phyloP scores from a whole-genome alignment of 2,329 filamentous ascomycete genomes.

The Beauveria scarabaeidicola region DNA sequence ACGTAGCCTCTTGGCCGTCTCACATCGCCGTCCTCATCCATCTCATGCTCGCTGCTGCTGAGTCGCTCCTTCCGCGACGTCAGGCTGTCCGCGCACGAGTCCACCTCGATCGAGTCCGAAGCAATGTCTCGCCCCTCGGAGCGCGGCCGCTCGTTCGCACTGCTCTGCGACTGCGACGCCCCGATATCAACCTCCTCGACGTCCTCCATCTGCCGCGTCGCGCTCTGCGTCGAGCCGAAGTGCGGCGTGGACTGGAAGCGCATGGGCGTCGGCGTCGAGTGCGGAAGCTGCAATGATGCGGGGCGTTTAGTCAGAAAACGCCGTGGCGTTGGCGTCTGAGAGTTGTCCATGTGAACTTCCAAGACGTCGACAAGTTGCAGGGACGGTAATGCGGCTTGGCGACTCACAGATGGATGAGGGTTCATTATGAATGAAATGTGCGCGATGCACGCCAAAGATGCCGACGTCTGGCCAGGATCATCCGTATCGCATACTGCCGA shows the following conservation, averaged over 20 bases:
- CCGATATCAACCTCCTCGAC: conserved; percentile 25
- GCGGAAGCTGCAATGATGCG: conserved; percentile 22
- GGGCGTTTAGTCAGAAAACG: conserved; percentile 30
- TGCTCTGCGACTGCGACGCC: not conserved
- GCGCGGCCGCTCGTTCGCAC: conserved; percentile 5
- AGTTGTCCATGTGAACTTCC: not conserved
- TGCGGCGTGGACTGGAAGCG: conserved; percentile 31
- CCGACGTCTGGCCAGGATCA: not conserved
- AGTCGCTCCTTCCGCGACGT: not conserved
- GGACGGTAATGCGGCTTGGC: not conserved
- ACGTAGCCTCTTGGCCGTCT: not conserved
- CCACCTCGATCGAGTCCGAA: conserved; percentile 22
- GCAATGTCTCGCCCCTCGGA: conserved; percentile 12
- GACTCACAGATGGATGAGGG: conserved; percentile 3
- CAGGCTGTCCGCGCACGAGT: conserved; percentile 15
- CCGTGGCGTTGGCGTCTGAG: conserved; percentile 31
- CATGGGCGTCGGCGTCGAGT: conserved; percentile 22
- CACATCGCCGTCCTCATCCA: not conserved
- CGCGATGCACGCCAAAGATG: not conserved
- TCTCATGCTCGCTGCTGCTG: not conserved
- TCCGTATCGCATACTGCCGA: not conserved
- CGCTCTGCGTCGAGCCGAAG: conserved; percentile 26
- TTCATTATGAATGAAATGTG: not conserved
- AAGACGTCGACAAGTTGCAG: not conserved
- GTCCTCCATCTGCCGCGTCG: conserved; percentile 13